Evolutionary conservation across 805 yeast genomes (phyloP).

Genomic region (Wickerhamomyces rabaulensis): DNA sequence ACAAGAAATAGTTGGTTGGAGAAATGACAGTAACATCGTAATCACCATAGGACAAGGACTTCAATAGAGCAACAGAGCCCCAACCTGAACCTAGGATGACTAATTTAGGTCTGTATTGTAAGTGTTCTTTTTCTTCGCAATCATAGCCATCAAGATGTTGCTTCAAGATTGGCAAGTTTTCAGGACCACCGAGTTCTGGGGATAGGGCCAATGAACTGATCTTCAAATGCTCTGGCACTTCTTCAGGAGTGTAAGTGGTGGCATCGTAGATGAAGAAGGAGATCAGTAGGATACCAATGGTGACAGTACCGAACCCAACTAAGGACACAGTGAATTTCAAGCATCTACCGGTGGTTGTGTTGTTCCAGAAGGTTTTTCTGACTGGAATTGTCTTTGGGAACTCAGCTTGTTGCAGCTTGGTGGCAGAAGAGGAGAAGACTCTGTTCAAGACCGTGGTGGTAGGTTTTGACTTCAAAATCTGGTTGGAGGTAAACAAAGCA

Average conservation of each 20-base stretch:
- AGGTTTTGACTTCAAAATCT: neutral
- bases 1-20: slow-evolving; percentile 63
- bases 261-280: slow-evolving; percentile 61
- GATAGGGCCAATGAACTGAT: slow-evolving; percentile 49
- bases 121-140: slow-evolving; percentile 37
- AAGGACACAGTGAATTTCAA: slow-evolving; percentile 30
- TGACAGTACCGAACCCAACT: slow-evolving; percentile 39
- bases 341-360: slow-evolving; percentile 27
- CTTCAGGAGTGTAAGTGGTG: slow-evolving; percentile 50
- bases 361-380: slow-evolving; percentile 20
- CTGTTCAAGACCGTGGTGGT: neutral
- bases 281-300: slow-evolving; percentile 35
- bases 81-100: slow-evolving; percentile 67
- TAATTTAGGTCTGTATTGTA: slow-evolving; percentile 46
- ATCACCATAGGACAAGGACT: slow-evolving; percentile 44
- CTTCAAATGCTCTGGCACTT: slow-evolving; percentile 35
- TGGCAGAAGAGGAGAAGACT: slow-evolving; percentile 5
- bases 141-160: slow-evolving; percentile 56
- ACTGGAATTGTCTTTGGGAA: slow-evolving; percentile 21
- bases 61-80: slow-evolving; percentile 61
- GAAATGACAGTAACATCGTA: slow-evolving; percentile 64
- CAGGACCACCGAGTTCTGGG: slow-evolving; percentile 65
- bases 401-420: slow-evolving; percentile 2
- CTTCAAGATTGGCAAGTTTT: slow-evolving; percentile 57
- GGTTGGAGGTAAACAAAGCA: neutral